phyloP scores from a whole-genome alignment of 1,139 yeast species.

The Taiozyma sp. region DNA sequence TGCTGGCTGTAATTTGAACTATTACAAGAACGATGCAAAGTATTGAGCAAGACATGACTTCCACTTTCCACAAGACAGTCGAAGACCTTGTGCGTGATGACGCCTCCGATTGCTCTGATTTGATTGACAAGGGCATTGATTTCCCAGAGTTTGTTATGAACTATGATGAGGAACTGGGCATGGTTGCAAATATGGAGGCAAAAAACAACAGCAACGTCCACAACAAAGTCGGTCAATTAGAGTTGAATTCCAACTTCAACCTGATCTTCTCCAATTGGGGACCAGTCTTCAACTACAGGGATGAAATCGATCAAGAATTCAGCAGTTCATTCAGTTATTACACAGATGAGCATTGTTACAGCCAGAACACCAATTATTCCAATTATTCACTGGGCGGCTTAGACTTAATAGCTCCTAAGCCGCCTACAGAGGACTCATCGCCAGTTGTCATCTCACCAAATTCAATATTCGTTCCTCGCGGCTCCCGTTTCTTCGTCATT shows the following conservation, averaged over 20 bases:
- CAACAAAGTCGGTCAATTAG: background rate
- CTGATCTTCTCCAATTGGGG: constrained; percentile 13
- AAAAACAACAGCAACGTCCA: background rate
- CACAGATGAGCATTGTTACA: background rate
- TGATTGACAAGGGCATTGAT: background rate
- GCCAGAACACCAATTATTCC: background rate
- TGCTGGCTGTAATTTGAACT: too few relatives aligned
- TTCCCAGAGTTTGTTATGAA: background rate
- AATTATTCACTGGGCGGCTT: background rate
- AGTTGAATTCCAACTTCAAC: constrained; percentile 15
- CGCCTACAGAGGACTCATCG: background rate
- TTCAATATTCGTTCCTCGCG: constrained; percentile 23
- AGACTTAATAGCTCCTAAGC: background rate
- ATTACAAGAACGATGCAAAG: background rate
- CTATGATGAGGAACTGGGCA: background rate
- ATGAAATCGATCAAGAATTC: background rate
- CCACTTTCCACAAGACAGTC: background rate
- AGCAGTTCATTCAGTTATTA: constrained; percentile 1
- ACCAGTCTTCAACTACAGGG: constrained; percentile 2
- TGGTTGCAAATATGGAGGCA: background rate
- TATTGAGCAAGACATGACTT: background rate
- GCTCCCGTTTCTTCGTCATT: constrained; percentile 48
- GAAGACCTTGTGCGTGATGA: background rate
- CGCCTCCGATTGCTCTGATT: background rate
- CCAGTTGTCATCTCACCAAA: constrained; percentile 10